phyloP scores from a whole-genome alignment of 1,139 yeast species.

The Blastobotrys malaysiensis region DNA sequence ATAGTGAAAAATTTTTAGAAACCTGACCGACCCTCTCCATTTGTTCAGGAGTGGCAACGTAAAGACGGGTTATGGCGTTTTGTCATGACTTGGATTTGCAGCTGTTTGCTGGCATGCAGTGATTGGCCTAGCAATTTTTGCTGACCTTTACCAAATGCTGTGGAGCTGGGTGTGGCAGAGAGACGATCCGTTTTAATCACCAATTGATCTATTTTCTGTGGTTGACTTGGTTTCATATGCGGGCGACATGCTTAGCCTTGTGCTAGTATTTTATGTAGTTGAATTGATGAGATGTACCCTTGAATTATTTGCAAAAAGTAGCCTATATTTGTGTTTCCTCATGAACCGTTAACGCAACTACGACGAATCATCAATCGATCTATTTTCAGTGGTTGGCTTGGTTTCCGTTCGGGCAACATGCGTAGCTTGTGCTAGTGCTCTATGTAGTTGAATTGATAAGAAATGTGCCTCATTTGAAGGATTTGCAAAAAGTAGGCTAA shows the following conservation, averaged over 20 bases:
- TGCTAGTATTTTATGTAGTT: not conserved
- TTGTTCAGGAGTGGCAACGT: not conserved
- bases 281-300: no score
- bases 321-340: no score
- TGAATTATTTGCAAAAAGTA: no score
- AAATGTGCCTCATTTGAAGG: not conserved
- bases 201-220: constrained; percentile 11
- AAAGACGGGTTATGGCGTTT: not conserved
- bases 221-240: constrained; percentile 14
- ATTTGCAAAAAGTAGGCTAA: not conserved
- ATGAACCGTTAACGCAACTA: no score
- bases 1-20: not conserved
- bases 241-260: constrained; percentile 10
- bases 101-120: not conserved
- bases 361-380: no score
- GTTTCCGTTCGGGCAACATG: no score
- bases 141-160: not conserved
- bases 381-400: no score
- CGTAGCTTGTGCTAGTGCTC: no score
- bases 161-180: not conserved
- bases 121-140: not conserved
- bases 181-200: constrained; percentile 15
- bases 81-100: not conserved
- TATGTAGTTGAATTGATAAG: no score
- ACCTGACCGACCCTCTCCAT: not conserved